phyloP scores from a whole-genome alignment of 78 protist species.

The Cavenderia fasciculata region DNA sequence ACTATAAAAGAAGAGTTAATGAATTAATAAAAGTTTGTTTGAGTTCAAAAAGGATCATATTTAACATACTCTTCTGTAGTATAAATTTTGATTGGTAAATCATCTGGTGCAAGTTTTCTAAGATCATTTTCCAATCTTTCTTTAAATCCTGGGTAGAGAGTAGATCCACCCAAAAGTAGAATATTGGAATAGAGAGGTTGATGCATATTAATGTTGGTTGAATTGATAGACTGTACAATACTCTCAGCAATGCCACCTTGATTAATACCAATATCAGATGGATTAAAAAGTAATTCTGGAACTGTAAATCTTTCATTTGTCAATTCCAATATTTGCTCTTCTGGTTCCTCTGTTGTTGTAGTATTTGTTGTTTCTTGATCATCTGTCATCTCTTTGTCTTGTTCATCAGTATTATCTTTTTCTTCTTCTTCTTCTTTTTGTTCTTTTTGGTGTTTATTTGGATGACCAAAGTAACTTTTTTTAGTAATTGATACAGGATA shows the following conservation, averaged over 20 bases:
- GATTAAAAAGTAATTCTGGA: slow-evolving; percentile 87
- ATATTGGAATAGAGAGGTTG: slow-evolving; percentile 67
- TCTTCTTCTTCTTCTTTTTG: slow-evolving; percentile 2
- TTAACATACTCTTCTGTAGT: slow-evolving; percentile 60
- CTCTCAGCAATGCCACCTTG: slow-evolving; percentile 90
- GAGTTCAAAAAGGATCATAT: neutral
- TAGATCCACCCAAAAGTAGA: slow-evolving; percentile 62
- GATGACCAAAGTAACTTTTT: no score
- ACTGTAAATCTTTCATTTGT: slow-evolving; percentile 80
- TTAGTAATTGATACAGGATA: neutral
- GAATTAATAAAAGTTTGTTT: neutral
- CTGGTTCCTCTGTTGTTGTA: neutral
- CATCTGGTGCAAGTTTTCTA: slow-evolving; percentile 36
- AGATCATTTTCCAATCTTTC: slow-evolving; percentile 53
- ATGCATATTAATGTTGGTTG: slow-evolving; percentile 68
- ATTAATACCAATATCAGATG: slow-evolving; percentile 76
- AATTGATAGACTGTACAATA: slow-evolving; percentile 78
- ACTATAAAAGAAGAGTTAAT: neutral
- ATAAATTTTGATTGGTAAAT: slow-evolving; percentile 3
- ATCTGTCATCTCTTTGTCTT: neutral
- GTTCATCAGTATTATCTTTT: neutral
- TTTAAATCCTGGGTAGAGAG: slow-evolving; percentile 35
- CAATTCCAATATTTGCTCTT: slow-evolving; percentile 55
- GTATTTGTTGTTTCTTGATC: neutral
- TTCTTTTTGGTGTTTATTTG: slow-evolving; percentile 6